Evolutionary conservation across 2,329 filamentous ascomycete species (phyloP).

Genomic region (Colletotrichum scovillei): DNA sequence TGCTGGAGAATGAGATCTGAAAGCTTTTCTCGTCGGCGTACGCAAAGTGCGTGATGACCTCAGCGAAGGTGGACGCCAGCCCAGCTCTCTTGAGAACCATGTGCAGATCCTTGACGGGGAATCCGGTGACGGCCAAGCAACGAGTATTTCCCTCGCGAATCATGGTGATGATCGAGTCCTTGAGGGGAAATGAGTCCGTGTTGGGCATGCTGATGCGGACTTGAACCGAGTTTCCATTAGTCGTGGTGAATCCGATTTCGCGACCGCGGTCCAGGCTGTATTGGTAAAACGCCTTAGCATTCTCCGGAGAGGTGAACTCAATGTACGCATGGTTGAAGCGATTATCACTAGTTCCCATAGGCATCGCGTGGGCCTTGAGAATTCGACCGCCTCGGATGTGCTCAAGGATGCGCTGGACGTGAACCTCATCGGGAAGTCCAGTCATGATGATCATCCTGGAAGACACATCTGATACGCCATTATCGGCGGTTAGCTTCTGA

Average conservation of each 20-base stretch:
- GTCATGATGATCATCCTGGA: constrained; percentile 32
- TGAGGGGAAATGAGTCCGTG: constrained; percentile 27
- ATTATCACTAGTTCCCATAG: neutral
- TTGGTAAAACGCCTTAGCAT: neutral
- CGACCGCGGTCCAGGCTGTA: constrained; percentile 3
- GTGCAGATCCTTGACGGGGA: constrained; percentile 14
- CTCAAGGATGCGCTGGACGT: constrained; percentile 25
- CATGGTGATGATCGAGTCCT: neutral
- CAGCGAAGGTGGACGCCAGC: constrained; percentile 2
- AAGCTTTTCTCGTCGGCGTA: constrained; percentile 19
- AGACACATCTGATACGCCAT: constrained; percentile 9
- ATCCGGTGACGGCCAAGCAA: constrained; percentile 20
- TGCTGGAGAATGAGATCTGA: constrained; percentile 20
- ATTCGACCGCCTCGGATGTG: constrained; percentile 31
- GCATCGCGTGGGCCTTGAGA: constrained; percentile 18
- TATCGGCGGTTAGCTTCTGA: constrained; percentile 8
- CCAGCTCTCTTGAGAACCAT: constrained; percentile 6
- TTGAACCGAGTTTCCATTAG: neutral
- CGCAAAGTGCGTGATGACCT: constrained; percentile 21
- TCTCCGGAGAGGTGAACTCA: constrained; percentile 10
- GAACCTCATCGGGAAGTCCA: constrained; percentile 17
- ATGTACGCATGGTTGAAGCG: constrained; percentile 13
- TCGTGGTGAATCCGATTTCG: constrained; percentile 22
- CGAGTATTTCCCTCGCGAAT: constrained; percentile 18
- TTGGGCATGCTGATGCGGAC: neutral